Evolutionary conservation across 176 grass and related monocot species (phyloP), one percentile per base, ranked within the genome.

Genomic region (Canna indica): DNA sequence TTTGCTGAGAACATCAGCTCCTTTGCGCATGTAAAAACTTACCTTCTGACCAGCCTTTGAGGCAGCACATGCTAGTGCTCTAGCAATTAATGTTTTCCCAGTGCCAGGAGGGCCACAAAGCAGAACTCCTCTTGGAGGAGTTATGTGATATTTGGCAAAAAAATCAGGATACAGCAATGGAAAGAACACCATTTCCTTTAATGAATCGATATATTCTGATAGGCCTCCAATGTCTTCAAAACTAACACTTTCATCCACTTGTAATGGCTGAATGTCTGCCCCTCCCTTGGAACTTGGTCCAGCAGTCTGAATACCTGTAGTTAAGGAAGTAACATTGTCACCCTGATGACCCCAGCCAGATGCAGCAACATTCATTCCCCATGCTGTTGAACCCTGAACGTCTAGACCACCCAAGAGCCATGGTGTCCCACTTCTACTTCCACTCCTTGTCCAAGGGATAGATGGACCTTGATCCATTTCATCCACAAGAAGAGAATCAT

Each of bases 141-240:
- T 86, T 60, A 99, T 99, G 79, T 99, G 95, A 73, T 99, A 99
- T 38, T 94, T 99, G 70, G 95, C 87, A 76, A 99, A 99, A 75
- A 99, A 99, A 79, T 99, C 95, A 66, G 95, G 95, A 85, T 99
- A 99, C 8, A 99, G 68, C 75, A 99, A 75, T 32, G 95, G 95
- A 57, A 99, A 99, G 82, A 99, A 99, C 44, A 99, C 90, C 95
- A 99, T 99, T 87, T 99, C 95, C 78, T 99, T 99, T 59, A 99
- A 72, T 65, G 86, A 78, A 86, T 99, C 90, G 73, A 99, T 94
- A 69, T 99, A 99, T 44, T 94, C 87, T 0, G 95, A 88, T 68
- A 99, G 67, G 38, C 95, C 95, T 36, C 95, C 95, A 68, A 99
- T 99, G 86, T 99, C 95, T 67, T 85, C 79, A 83, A 99, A 99